phyloP scores from a whole-genome alignment of 2,329 filamentous ascomycete genomes.

The Elsinoe fawcettii region DNA sequence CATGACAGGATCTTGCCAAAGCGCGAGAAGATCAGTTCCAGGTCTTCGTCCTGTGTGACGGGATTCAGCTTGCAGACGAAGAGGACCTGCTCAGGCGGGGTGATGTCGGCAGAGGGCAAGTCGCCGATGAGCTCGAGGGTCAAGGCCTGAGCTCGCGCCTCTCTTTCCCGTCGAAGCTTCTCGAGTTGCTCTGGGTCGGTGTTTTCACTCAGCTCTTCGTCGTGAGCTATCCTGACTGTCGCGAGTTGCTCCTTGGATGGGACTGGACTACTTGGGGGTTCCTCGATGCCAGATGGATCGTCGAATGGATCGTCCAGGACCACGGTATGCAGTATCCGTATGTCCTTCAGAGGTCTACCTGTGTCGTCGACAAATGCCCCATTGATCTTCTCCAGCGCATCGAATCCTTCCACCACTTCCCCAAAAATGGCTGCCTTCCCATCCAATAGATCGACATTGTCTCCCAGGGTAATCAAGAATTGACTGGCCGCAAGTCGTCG shows the following conservation, averaged over 20 bases:
- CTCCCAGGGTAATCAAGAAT: constrained; percentile 85
- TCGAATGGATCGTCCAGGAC: constrained; percentile 87
- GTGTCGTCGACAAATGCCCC: constrained; percentile 76
- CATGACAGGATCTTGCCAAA: constrained; percentile 94
- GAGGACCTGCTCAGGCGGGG: constrained; percentile 90
- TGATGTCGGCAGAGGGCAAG: constrained; percentile 92
- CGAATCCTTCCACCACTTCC: constrained; percentile 91
- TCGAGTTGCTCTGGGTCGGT: constrained; percentile 75
- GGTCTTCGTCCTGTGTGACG: constrained; percentile 86
- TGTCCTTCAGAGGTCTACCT: constrained; percentile 84
- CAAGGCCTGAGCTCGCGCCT: constrained; percentile 86
- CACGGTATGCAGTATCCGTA: constrained; percentile 86
- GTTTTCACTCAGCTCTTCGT: constrained; percentile 71
- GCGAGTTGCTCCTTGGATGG: constrained; percentile 80
- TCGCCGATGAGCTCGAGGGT: constrained; percentile 98
- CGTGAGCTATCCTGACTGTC: constrained; percentile 84
- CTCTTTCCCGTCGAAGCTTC: constrained; percentile 71
- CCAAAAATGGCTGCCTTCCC: constrained; percentile 93
- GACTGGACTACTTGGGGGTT: constrained; percentile 70
- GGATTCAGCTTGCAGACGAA: constrained; percentile 99
- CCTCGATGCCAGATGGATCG: constrained; percentile 67
- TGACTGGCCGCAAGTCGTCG: constrained; percentile 78
- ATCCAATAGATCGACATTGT: constrained; percentile 83
- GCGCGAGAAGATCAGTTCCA: constrained; percentile 92
- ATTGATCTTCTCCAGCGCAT: constrained; percentile 89